Evolutionary conservation across 257 asterid species (phyloP).

Genomic region (Solanum sejunctum): DNA sequence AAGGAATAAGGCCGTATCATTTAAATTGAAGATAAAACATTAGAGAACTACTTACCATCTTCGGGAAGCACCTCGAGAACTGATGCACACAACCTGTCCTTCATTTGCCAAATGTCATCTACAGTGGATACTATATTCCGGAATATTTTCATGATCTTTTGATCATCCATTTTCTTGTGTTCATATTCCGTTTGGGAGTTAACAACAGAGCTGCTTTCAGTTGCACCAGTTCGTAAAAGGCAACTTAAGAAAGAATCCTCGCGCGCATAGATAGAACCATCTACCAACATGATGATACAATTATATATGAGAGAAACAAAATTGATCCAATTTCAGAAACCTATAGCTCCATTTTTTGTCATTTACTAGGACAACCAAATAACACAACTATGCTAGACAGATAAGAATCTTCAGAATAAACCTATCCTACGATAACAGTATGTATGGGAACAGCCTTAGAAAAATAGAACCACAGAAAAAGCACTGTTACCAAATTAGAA

Average conservation of each 20-base stretch:
- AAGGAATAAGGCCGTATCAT: background rate
- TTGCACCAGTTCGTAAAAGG: constrained; percentile 65
- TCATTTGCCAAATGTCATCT: constrained; percentile 36
- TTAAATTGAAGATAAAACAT: background rate
- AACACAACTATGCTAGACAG: background rate
- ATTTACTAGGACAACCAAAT: background rate
- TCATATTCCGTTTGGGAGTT: constrained; percentile 21
- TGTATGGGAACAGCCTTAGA: background rate
- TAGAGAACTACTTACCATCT: constrained; percentile 36
- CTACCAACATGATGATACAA: constrained; percentile 22
- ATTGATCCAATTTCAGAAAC: background rate
- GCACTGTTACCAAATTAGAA: background rate
- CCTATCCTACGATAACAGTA: background rate
- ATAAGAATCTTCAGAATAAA: background rate
- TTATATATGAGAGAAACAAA: constrained; percentile 1
- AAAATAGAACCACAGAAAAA: background rate
- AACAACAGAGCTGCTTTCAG: constrained; percentile 55
- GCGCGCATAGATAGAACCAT: constrained; percentile 30
- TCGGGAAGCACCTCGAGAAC: constrained; percentile 34
- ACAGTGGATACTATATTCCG: constrained; percentile 33
- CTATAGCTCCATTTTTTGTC: background rate
- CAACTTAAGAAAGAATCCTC: constrained; percentile 55
- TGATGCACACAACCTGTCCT: constrained; percentile 35
- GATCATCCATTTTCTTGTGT: constrained; percentile 24
- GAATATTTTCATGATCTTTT: constrained; percentile 28